A percentile compares a stretch with the other conserved stretches of the same genome.
Evolutionary conservation across 805 yeast genomes (phyloP).

Genomic region (Barnettozyma salicaria): DNA sequence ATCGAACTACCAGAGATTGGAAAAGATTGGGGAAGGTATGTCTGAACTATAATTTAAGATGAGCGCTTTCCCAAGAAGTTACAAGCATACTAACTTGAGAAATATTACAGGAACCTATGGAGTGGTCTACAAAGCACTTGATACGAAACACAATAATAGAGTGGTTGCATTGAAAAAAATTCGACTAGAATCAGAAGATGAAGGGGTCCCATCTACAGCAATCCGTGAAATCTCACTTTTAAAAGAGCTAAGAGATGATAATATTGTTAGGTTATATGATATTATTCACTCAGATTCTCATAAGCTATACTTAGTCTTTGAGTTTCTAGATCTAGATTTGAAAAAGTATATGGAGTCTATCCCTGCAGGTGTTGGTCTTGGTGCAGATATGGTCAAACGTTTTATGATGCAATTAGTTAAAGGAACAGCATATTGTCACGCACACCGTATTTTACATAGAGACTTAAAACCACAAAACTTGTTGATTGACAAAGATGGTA

Average conservation of each 20-base stretch:
- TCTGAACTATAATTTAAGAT: slow-evolving; percentile 5
- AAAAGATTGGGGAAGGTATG: slow-evolving; percentile 92
- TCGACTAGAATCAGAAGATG: slow-evolving; percentile 92
- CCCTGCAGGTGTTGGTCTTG: slow-evolving; percentile 86
- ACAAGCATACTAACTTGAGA: background rate
- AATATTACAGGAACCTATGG: slow-evolving; percentile 71
- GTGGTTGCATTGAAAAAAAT: slow-evolving; percentile 94
- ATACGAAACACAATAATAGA: slow-evolving; percentile 82
- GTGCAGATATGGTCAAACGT: slow-evolving; percentile 81
- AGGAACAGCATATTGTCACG: slow-evolving; percentile 90
- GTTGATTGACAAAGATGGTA: slow-evolving; percentile 92
- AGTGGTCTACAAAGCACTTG: slow-evolving; percentile 94
- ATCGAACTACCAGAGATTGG: slow-evolving; percentile 87
- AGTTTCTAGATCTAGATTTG: slow-evolving; percentile 87
- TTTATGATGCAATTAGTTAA: slow-evolving; percentile 88
- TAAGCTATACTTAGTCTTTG: slow-evolving; percentile 88
- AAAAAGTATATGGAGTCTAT: slow-evolving; percentile 96
- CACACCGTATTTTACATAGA: slow-evolving; percentile 89
- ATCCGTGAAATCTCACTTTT: slow-evolving; percentile 91
- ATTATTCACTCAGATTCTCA: slow-evolving; percentile 93
- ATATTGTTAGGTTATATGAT: slow-evolving; percentile 85
- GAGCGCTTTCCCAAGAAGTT: background rate
- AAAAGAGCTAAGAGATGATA: slow-evolving; percentile 90
- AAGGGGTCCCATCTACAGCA: slow-evolving; percentile 98
- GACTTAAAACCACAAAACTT: slow-evolving; percentile 96